phyloP scores from a whole-genome alignment of 2,329 filamentous ascomycete genomes.

The Camillea tinctor region DNA sequence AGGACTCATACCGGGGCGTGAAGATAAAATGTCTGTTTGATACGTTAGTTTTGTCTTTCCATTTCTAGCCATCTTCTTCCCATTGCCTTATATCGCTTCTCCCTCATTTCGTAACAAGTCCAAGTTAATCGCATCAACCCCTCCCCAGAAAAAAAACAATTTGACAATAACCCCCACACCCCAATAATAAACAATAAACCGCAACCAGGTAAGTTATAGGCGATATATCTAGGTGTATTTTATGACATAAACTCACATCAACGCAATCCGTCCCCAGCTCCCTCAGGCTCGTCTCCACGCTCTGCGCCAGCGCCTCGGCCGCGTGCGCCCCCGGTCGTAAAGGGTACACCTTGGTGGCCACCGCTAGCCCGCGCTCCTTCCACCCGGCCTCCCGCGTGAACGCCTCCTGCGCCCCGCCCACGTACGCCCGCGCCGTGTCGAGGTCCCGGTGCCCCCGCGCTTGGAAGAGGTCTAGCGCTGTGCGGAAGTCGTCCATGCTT shows the following conservation, averaged over 20 bases:
- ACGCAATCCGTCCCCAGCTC: conserved; percentile 71
- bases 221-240: too few relatives aligned
- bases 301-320: conserved; percentile 58
- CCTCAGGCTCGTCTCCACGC: conserved; percentile 63
- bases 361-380: conserved; percentile 71
- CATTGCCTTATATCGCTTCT: background rate
- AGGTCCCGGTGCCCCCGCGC: conserved; percentile 76
- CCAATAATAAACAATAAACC: too few relatives aligned
- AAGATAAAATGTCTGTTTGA: conserved; percentile 64
- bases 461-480: conserved; percentile 71
- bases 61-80: background rate
- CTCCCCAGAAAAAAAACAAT: too few relatives aligned
- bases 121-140: too few relatives aligned
- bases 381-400: conserved; percentile 74
- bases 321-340: conserved; percentile 56
- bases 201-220: too few relatives aligned
- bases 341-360: conserved; percentile 79
- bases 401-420: conserved; percentile 71
- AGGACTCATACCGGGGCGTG: conserved; percentile 48
- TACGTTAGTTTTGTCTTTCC: conserved; percentile 6
- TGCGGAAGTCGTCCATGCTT: conserved; percentile 61
- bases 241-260: conserved; percentile 62
- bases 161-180: too few relatives aligned
- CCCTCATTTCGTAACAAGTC: too few relatives aligned
- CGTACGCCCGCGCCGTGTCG: conserved; percentile 78